Evolutionary conservation across 2,329 filamentous ascomycete species (phyloP), one percentile per base, ranked within the genome.

Genomic region (Colletotrichum plurivorum): DNA sequence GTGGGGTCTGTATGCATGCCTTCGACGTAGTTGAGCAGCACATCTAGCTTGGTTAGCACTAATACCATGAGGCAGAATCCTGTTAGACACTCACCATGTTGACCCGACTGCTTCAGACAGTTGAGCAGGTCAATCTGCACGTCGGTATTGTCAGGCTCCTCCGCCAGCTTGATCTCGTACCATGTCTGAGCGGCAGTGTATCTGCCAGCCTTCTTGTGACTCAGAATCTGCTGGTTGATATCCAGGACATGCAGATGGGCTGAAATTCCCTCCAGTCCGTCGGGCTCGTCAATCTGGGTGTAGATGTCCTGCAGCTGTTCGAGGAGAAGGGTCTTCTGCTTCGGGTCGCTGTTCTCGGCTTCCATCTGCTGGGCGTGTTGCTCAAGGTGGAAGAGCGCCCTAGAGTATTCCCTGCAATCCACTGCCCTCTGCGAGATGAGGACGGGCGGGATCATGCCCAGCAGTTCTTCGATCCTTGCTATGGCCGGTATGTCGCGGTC

Each of bases 121-220:
- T 91, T 93, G 62, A 99, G 84, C 43, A 99, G 86, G 74, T 97
- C 93, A 65, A 93, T 85, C 77, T 98, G 95, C 13, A 93, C 87
- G 65, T 97, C 92, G 18, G 88, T 78, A 76, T 97, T 92, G 61
- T 91, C 85, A 0, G 95, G 95, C 53, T 92, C 87, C 74, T 96
- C 91, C 3, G 93, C 91, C 41, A 98, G 85, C 71, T 95, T 92
- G 72, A 97, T 90, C 78, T 99, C 95, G 79, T 98, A 98, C 96
- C 97, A 99, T 71, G 94, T 97, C 81, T 98, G 96, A 25, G 95
- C 96, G 59, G 95, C 94, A 16, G 93, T 92, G 95, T 96, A 99
- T 71, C 95, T 88, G 4, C 96, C 96, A 20, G 95, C 93, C 79
- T 97, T 98, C 66, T 93, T 90, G 80, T 99, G 94, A 74, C 97